phyloP scores from a whole-genome alignment of 75 land plant species.

The Chamaecyparis obtusa region DNA sequence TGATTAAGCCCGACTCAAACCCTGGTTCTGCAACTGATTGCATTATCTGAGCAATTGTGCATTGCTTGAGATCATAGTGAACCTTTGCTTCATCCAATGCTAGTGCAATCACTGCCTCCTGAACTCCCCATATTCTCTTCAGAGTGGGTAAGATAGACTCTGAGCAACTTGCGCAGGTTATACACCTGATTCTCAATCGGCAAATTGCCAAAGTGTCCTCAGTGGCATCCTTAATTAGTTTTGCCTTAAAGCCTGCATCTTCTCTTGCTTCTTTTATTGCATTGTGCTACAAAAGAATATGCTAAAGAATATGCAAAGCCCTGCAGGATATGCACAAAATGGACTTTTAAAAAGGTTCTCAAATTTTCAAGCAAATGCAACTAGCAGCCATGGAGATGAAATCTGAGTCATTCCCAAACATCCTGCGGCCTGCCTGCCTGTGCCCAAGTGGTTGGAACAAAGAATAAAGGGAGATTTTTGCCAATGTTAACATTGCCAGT shows the following conservation, averaged over 20 bases:
- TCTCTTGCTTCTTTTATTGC: slow-evolving; percentile 71
- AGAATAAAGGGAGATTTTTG: no score
- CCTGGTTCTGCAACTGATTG: slow-evolving; percentile 78
- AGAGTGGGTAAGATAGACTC: slow-evolving; percentile 69
- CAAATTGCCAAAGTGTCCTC: slow-evolving; percentile 52
- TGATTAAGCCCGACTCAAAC: slow-evolving; percentile 75
- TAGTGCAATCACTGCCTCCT: slow-evolving; percentile 76
- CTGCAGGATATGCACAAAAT: no score
- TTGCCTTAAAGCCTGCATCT: slow-evolving; percentile 70
- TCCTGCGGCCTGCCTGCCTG: no score
- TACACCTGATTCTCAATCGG: slow-evolving; percentile 80
- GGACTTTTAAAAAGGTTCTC: no score
- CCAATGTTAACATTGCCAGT: no score
- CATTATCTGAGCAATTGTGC: no score
- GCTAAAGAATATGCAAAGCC: no score
- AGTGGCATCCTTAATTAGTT: no score
- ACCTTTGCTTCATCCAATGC: slow-evolving; percentile 87
- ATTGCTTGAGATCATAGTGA: slow-evolving; percentile 64
- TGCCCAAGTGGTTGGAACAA: no score
- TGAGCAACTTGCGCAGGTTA: slow-evolving; percentile 92
- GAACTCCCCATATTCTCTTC: slow-evolving; percentile 61
- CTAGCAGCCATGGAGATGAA: no score
- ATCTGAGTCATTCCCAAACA: no score
- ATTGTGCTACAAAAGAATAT: slow-evolving; percentile 50
- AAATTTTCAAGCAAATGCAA: no score